These are phyloP conservation scores for Cucurbita argyrosperma DNA, from an alignment of 306 rosid species.

Conservation along the genomic window DNA sequence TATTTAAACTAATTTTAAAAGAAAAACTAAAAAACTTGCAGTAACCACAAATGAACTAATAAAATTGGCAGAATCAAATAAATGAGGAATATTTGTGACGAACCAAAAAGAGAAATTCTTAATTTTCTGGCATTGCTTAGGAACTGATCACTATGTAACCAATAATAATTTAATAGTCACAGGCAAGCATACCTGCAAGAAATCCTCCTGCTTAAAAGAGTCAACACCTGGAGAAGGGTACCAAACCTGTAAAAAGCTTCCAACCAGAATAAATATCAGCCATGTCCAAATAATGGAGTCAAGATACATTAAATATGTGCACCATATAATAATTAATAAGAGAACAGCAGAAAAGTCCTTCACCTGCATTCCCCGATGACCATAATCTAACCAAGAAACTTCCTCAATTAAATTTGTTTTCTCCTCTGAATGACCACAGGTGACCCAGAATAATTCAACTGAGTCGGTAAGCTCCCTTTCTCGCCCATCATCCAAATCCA, in stretches of 20 bases:
- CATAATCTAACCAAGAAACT: slow-evolving; percentile 98
- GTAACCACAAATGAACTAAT: neutral
- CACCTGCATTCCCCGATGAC: slow-evolving; percentile 99
- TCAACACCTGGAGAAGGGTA: slow-evolving; percentile 87
- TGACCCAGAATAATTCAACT: slow-evolving; percentile 95
- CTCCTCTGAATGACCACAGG: slow-evolving; percentile 94
- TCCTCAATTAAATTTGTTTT: slow-evolving; percentile 87
- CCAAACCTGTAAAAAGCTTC: slow-evolving; percentile 93
- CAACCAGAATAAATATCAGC: slow-evolving; percentile 44
- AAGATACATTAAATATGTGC: neutral
- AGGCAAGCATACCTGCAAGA: slow-evolving; percentile 65
- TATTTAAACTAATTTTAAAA: neutral
- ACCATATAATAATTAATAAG: too few species aligned
- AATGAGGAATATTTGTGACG: slow-evolving; percentile 1
- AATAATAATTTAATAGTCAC: slow-evolving; percentile 9
- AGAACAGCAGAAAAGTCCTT: slow-evolving; percentile 10
- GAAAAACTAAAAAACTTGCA: neutral
- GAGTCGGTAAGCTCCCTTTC: slow-evolving; percentile 92
- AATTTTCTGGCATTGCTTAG: slow-evolving; percentile 2
- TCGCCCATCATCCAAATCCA: slow-evolving; percentile 91
- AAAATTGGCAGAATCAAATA: neutral
- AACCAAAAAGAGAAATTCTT: neutral
- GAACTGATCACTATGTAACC: neutral
- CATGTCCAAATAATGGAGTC: slow-evolving; percentile 15
- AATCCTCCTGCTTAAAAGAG: slow-evolving; percentile 91